These are phyloP conservation scores for Arthrobotrys entomopaga DNA, from an alignment of 2,329 filamentous ascomycete species.

Conservation along the genomic window DNA sequence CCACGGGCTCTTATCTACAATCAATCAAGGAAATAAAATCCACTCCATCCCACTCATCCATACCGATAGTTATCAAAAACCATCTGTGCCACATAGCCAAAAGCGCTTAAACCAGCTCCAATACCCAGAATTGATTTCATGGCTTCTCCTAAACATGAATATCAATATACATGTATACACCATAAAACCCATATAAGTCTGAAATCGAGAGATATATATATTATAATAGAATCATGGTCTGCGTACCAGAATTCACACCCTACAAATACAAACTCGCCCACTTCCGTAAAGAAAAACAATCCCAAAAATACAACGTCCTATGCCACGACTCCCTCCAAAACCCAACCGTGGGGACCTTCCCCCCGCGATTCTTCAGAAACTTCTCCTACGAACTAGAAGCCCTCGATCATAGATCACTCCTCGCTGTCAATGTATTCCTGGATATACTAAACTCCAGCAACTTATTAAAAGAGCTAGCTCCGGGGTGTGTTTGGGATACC, in stretches of 20 bases:
- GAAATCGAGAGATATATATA: no score
- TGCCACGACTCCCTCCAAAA: constrained; percentile 1
- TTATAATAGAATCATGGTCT: constrained; percentile 18
- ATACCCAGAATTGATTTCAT: not conserved
- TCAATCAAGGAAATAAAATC: no score
- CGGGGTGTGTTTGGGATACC: constrained; percentile 2
- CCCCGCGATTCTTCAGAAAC: not conserved
- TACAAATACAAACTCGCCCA: constrained; percentile 15
- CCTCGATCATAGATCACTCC: not conserved
- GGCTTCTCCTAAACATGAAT: not conserved
- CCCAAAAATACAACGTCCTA: constrained; percentile 18
- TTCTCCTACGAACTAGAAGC: not conserved
- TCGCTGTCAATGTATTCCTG: constrained; percentile 13
- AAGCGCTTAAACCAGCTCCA: not conserved
- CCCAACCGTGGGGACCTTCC: not conserved
- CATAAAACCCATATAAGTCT: no score
- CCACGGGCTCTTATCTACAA: no score
- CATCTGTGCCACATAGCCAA: not conserved
- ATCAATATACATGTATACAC: no score
- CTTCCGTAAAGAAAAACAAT: constrained; percentile 3
- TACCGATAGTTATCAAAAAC: no score
- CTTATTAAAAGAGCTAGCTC: not conserved
- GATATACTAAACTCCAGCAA: constrained; percentile 9
- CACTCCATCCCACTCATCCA: no score
- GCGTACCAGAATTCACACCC: not conserved